Evolutionary conservation across 2,329 filamentous ascomycete genomes (phyloP), one percentile per base, ranked within the genome.

Genomic region (Aulographum hederae): DNA sequence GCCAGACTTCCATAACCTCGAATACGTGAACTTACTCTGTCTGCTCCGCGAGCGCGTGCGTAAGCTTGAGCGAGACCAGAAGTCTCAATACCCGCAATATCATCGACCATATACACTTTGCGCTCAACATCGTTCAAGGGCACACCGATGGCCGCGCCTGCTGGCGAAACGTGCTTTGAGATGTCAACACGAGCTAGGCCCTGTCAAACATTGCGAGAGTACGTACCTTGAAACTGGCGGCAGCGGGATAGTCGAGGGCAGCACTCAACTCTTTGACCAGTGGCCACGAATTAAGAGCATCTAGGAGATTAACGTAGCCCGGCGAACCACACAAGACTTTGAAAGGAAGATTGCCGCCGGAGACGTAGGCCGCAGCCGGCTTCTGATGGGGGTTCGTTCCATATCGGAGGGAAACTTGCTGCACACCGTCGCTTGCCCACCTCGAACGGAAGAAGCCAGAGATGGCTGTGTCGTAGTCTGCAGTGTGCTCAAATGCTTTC

Each of bases 341-440:
- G 71, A 94, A 94, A n/a, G 89, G 89, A 33, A 98, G 63, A 42
- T 72, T 64, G 38, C 69, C 72, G 35, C 77, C 66, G 42, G 67
- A 67, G 43, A 77, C 70, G 53, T 72, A 94, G 32, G 86, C 85
- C 14, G 84, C 73, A 19, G 89, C 89, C 28, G 86, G 85, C 67
- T 94, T 95, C 63, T 98, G 89, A 61, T 98, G 89, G 19, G 89
- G 89, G 64, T 98, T 98, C 47, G 82, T 80, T 38, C 89, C 89
- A 54, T 98, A 98, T 46, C 89, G 78, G 40, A 98, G 75, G 37
- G 81, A 63, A 37, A 91, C 51, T 56, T 92, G 74, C 60, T 94
- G 81, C 39, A 72, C 6, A 41, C 85, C 85, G 37, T 84, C 75
- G 40, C 74, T 73, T 35, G 89, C 84, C 51, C 95, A 98, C 60